These are phyloP conservation scores for Phoma herbarum DNA, from an alignment of 2,329 filamentous ascomycete species.

Conservation along the genomic window DNA sequence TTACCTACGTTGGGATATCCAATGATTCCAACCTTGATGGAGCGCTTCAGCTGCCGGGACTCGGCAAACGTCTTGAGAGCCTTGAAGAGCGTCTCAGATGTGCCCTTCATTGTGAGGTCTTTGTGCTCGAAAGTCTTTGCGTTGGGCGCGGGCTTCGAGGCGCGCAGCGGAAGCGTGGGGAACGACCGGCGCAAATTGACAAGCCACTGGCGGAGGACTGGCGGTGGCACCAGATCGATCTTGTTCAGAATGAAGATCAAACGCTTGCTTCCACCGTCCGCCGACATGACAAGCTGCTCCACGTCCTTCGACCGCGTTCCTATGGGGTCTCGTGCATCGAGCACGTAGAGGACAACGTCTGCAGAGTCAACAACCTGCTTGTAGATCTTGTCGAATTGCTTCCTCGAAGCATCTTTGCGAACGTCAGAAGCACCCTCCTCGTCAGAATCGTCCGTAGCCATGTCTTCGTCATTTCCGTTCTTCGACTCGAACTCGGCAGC, in stretches of 20 bases:
- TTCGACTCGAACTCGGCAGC: slow-evolving; percentile 78
- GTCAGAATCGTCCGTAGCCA: slow-evolving; percentile 63
- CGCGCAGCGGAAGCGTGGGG: slow-evolving; percentile 87
- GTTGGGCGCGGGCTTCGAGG: slow-evolving; percentile 81
- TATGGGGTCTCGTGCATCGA: slow-evolving; percentile 90
- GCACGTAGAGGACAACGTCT: slow-evolving; percentile 90
- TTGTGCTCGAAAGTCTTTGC: slow-evolving; percentile 93
- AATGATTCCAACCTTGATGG: slow-evolving; percentile 90
- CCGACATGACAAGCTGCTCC: slow-evolving; percentile 90
- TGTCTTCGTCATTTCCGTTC: slow-evolving; percentile 66
- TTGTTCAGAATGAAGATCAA: slow-evolving; percentile 95
- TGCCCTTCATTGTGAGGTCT: slow-evolving; percentile 85
- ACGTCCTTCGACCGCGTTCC: slow-evolving; percentile 90
- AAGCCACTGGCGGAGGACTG: slow-evolving; percentile 86
- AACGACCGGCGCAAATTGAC: slow-evolving; percentile 85
- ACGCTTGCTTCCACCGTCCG: slow-evolving; percentile 81
- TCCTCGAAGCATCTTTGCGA: slow-evolving; percentile 72
- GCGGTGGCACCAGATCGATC: slow-evolving; percentile 86
- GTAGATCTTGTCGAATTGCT: slow-evolving; percentile 94
- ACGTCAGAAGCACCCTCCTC: slow-evolving; percentile 47
- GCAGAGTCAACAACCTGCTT: slow-evolving; percentile 89
- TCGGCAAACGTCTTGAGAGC: slow-evolving; percentile 90
- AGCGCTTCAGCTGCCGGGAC: slow-evolving; percentile 83
- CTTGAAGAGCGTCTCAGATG: slow-evolving; percentile 83
- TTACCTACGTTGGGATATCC: slow-evolving; percentile 97